Evolutionary conservation across 2,329 filamentous ascomycete genomes (phyloP), one percentile per base, ranked within the genome.

Genomic region (Fusarium sp.): DNA sequence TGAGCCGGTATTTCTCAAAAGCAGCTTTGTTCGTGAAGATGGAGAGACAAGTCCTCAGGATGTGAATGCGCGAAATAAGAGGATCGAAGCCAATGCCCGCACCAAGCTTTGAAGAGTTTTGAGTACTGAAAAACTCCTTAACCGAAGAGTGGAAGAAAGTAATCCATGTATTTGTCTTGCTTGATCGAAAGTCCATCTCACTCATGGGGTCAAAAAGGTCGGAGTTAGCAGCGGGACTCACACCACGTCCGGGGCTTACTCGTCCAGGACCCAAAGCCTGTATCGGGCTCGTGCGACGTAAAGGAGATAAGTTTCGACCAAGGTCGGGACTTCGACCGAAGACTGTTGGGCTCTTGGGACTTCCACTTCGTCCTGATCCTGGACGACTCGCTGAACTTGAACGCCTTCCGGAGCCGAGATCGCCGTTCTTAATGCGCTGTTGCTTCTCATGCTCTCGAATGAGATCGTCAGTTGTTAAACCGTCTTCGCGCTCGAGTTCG

Each of bases 401-500:
- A 61, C 74, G 56, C 44, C 69, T 67, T 6, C 75, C 73, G 0
- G 69, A 69, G 6, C 69, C 67, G 1, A 66, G 46, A 18, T 74
- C 71, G 0, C 68, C 66, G 15, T 65, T 74, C 43, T 64, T 72
- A 6, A 64, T 68, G 35, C 80, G 77, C 19, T 79, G 78, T 13
- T 76, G 76, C 21, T 78, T 75, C 49, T 84, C 82, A 53, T 80
- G 75, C n/a, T 83, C 80, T 21, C 82, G 82, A 40, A 83, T 77
- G 3, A 85, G 73, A 47, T 85, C 83, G 21, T 84, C 82, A 0
- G 83, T 85, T 0, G 83, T 83, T 15, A 84, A 70, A 1, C 83
- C 84, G 50, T 86, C 85, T 38, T 86, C 83, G 0, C 85, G 79
- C 54, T 84, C 81, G 1, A 87, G 79, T 11, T 81, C 82, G 44